Conservation (phyloP, 768 basidiomycete species). For the Pisolithus marmoratus region DNA sequence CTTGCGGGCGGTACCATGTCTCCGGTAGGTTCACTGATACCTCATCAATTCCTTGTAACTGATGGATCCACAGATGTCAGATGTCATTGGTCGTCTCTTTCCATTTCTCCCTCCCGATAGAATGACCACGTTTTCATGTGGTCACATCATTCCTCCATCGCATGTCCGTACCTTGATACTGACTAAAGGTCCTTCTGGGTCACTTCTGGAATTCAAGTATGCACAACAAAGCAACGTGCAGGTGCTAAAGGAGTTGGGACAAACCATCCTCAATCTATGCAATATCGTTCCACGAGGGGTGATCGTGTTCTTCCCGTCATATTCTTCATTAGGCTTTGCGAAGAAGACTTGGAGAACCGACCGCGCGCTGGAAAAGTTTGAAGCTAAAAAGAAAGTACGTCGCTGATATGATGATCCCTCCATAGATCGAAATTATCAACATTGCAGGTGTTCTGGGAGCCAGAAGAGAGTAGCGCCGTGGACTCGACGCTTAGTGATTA, state of each 20-base stretch:
- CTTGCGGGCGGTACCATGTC: conserved; percentile 98
- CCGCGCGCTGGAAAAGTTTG: conserved; percentile 58
- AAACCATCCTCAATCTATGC: conserved; percentile 73
- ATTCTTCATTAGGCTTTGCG: conserved; percentile 68
- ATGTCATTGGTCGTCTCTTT: conserved; percentile 79
- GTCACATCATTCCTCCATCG: conserved; percentile 80
- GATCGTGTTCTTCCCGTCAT: conserved; percentile 93
- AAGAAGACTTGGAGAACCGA: conserved; percentile 60
- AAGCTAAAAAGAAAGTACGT: conserved; percentile 67
- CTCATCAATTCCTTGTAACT: conserved; percentile 1
- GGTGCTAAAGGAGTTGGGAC: conserved; percentile 78
- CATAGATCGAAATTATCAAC: not conserved
- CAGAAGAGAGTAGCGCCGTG: conserved; percentile 63
- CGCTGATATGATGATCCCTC: not conserved
- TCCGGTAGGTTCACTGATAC: conserved; percentile 51
- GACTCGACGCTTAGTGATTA: conserved; percentile 75
- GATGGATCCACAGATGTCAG: conserved; percentile 60
- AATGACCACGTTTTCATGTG: conserved; percentile 82
- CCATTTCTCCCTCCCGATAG: conserved; percentile 52
- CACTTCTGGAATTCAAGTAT: conserved; percentile 76
- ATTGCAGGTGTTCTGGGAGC: conserved; percentile 82
- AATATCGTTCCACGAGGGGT: conserved; percentile 80
- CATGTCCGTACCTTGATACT: conserved; percentile 76
- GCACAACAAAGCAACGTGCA: conserved; percentile 59
- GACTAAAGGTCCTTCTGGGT: conserved; percentile 67